These are phyloP conservation scores for Pseudogymnoascus sp. DNA, from an alignment of 2,329 filamentous ascomycete genomes.

Conservation along the genomic window DNA sequence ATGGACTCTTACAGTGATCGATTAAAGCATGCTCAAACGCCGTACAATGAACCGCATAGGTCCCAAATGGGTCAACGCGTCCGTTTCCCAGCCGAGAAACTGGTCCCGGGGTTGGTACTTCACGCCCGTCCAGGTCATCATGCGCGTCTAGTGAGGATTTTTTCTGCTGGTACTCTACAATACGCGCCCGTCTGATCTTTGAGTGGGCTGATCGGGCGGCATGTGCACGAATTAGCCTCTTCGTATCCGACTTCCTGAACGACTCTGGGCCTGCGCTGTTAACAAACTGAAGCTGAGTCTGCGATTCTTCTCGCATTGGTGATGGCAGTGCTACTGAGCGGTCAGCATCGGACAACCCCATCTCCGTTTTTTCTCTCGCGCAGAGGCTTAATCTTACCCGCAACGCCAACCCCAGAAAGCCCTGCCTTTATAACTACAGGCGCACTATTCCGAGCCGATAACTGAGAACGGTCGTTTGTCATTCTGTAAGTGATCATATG, in stretches of 20 bases:
- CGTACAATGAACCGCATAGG: not conserved
- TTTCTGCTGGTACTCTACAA: not conserved
- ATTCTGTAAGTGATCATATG: not conserved
- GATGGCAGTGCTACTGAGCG: not conserved
- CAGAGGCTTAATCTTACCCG: not conserved
- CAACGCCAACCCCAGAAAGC: not conserved
- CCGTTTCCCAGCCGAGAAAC: not conserved
- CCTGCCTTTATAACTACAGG: not conserved
- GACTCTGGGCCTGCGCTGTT: not conserved
- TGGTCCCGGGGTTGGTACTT: not conserved
- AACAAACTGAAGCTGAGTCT: not conserved
- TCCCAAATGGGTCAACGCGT: not conserved
- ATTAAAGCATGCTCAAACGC: not conserved
- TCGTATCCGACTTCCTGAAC: not conserved
- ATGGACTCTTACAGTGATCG: not conserved
- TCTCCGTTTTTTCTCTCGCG: not conserved
- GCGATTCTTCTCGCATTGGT: not conserved
- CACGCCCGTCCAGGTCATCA: too few species aligned
- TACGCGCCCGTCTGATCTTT: not conserved
- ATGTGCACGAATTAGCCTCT: not conserved
- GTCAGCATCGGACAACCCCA: not conserved
- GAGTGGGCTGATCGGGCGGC: not conserved
- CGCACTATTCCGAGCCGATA: not conserved
- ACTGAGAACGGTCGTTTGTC: not conserved
- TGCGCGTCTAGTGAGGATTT: not conserved